These are phyloP conservation scores for Solanum tarijense DNA, from an alignment of 257 asterid species.

Conservation along the genomic window DNA sequence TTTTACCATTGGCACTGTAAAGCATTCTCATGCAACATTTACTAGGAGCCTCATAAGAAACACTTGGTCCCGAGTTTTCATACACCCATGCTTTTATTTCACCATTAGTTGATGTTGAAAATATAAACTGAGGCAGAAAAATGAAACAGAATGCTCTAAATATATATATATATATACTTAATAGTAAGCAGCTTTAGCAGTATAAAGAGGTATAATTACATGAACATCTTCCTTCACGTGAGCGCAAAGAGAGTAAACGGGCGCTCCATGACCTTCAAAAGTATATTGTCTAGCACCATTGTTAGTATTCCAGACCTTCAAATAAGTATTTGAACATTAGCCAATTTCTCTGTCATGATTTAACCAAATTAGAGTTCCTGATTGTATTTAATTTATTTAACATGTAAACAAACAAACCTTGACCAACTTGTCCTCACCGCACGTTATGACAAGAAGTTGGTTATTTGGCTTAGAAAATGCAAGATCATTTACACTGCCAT, in stretches of 20 bases:
- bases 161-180: neutral
- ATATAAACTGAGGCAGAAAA: conserved; percentile 32
- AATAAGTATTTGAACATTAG: neutral
- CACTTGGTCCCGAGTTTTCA: conserved; percentile 32
- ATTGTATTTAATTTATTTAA: neutral
- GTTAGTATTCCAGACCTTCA: conserved; percentile 57
- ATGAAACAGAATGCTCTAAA: neutral
- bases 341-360: neutral
- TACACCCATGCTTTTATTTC: conserved; percentile 69
- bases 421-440: conserved; percentile 74
- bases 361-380: neutral
- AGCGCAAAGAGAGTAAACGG: conserved; percentile 68
- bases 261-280: conserved; percentile 54
- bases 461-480: conserved; percentile 44
- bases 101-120: conserved; percentile 55
- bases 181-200: neutral
- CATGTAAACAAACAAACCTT: conserved; percentile 36
- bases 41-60: conserved; percentile 41
- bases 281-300: conserved; percentile 49
- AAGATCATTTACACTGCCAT: conserved; percentile 60
- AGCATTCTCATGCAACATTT: conserved; percentile 49
- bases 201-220: conserved; percentile 18
- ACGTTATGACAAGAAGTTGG: conserved; percentile 42
- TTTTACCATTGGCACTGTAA: conserved; percentile 41
- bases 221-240: conserved; percentile 31